Conservation (phyloP, 176 grass and related monocot species). For the Poa pratensis region DNA sequence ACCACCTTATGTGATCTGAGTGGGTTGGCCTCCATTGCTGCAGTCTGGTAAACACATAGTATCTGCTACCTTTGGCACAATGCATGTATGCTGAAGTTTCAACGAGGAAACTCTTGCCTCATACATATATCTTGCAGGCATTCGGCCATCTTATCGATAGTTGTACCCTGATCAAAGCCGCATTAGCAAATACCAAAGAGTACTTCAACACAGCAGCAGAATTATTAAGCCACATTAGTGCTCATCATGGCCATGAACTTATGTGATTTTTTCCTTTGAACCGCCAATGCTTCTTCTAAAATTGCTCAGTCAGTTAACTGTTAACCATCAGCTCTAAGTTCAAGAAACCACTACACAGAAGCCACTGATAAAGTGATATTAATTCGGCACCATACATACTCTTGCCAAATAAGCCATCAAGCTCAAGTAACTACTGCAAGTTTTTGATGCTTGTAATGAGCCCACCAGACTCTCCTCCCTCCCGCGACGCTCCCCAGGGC, state of each 20-base stretch:
- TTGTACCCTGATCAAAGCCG: background rate
- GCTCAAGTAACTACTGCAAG: too few species aligned
- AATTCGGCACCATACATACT: too few species aligned
- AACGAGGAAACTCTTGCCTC: background rate
- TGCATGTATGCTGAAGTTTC: background rate
- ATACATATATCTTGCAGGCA: background rate
- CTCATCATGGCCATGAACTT: constrained; percentile 15
- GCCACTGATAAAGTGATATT: too few species aligned
- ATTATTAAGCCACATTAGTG: background rate
- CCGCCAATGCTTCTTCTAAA: background rate
- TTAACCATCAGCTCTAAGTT: constrained; percentile 21
- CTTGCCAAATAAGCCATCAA: too few species aligned
- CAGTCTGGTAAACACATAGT: background rate
- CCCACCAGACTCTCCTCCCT: too few species aligned
- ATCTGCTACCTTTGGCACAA: background rate
- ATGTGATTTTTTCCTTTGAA: background rate
- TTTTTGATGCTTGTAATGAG: too few species aligned
- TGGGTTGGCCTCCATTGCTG: background rate
- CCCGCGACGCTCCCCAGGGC: too few species aligned
- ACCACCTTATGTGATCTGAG: background rate
- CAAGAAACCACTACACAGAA: too few species aligned
- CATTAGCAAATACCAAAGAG: background rate
- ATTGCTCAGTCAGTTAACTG: constrained; percentile 24
- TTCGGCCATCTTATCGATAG: background rate
- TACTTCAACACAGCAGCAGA: constrained; percentile 1